Evolutionary conservation across 1,139 yeast genomes (phyloP), one percentile per base, ranked within the genome.

Genomic region (Candida dubliniensis): DNA sequence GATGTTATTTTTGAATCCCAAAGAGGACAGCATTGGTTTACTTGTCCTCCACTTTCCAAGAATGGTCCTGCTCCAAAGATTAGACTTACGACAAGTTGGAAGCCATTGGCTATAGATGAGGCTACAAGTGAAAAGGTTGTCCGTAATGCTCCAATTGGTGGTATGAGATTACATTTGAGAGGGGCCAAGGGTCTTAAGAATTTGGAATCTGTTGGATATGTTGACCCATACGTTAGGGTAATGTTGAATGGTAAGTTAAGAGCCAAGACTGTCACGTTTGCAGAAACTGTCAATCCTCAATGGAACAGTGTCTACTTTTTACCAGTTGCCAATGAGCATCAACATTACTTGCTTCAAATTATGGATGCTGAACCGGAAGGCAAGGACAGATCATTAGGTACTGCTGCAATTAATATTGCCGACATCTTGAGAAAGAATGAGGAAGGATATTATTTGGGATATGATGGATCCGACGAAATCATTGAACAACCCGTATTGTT

Each of bases 191-290:
- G 77, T 42, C 67, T 85, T 53, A 70, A 77, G 55, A 85, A 85
- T 53, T 66, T 81, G 56, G 87, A 82, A 58, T 66, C 77, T 5
- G 77, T 84, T 47, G 91, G 91, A 45, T 79, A 77, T 49, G 81
- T 85, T 54, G 91, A 86, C 62, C 93, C 95, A 5, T 85, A 84
- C 57, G 79, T 82, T 36, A 74, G 78, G 49, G 71, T 85, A 12
- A 56, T 77, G 41, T 61, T 79, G 46, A 79, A 82, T 56, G 87
- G 84, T 53, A 78, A 77, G 56, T 61, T 79, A 41, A 73, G 73
- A 51, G 84, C 76, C 43, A 74, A 71, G 51, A 82, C 93, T 2
- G 61, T 68, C 1, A 78, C 78, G 40, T 75, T 78, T 52, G 76
- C 79, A n/a, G 76, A 79, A 44, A 74, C 82, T 2, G 60, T 71